A percentile compares a stretch with the other conserved stretches of the same genome.
These are phyloP conservation scores for Saccharomycopsis sp. DNA, from an alignment of 805 yeast genomes.

Conservation along the genomic window DNA sequence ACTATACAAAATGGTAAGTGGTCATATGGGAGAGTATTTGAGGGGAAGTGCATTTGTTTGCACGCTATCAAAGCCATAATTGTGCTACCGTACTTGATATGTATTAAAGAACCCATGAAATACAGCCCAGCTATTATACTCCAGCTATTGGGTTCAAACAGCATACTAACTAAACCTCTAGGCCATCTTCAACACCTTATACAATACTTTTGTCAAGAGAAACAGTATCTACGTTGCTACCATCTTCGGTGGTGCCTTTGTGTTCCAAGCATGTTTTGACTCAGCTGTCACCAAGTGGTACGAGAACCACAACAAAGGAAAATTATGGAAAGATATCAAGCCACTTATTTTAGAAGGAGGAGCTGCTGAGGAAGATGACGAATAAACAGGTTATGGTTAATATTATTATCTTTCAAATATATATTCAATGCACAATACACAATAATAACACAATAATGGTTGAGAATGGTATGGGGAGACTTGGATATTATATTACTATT, in stretches of 20 bases:
- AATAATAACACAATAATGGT: background rate
- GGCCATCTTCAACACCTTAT: constrained; percentile 22
- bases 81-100: no score
- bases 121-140: background rate
- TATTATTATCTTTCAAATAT: background rate
- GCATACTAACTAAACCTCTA: background rate
- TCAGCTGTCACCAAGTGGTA: constrained; percentile 61
- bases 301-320: constrained; percentile 75
- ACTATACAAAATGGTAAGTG: background rate
- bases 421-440: background rate
- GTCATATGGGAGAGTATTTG: no score
- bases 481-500: no score
- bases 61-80: no score
- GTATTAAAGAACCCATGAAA: background rate
- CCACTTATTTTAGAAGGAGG: constrained; percentile 48
- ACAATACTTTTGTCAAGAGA: constrained; percentile 76
- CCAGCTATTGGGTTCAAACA: background rate
- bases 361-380: constrained; percentile 55
- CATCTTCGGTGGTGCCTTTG: constrained; percentile 76
- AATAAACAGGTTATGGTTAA: constrained; percentile 8
- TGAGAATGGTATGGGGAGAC: no score
- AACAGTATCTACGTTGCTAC: constrained; percentile 84
- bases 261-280: constrained; percentile 76
- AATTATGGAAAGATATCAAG: constrained; percentile 79
- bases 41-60: no score